A percentile compares a stretch with the other conserved stretches of the same genome.
Conservation (phyloP, 2,329 filamentous ascomycete species). For the Aspergillus viridinutans region DNA sequence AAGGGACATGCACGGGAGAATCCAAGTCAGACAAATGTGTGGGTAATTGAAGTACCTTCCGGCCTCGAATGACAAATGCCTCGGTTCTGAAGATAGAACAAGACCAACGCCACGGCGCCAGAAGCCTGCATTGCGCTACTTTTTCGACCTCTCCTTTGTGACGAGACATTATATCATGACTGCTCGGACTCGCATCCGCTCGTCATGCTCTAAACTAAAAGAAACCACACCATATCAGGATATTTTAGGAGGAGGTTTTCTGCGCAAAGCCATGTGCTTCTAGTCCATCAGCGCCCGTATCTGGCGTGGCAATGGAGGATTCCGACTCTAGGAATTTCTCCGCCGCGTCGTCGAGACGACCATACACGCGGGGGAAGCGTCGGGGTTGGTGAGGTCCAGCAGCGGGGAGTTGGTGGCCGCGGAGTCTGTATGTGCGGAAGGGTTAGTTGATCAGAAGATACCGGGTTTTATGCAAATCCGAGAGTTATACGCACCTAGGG, state of each 20-base stretch:
- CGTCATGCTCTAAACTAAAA: not conserved
- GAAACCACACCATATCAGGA: not conserved
- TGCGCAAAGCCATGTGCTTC: constrained; percentile 56
- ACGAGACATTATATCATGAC: not conserved
- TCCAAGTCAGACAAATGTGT: not conserved
- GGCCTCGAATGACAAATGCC: not conserved
- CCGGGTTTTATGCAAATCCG: not conserved
- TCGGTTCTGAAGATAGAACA: not conserved
- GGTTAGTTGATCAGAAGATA: not conserved
- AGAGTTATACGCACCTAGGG: constrained; percentile 54
- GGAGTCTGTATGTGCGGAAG: constrained; percentile 43
- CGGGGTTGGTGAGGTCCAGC: constrained; percentile 58
- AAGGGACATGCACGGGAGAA: not conserved
- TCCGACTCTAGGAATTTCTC: constrained; percentile 47
- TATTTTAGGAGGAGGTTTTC: constrained; percentile 21
- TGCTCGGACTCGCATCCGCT: too few relatives aligned
- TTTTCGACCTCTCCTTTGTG: not conserved
- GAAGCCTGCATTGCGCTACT: not conserved
- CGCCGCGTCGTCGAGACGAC: constrained; percentile 50
- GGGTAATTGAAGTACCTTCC: not conserved
- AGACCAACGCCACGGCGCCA: not conserved
- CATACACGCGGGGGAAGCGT: constrained; percentile 66
- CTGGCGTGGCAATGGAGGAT: constrained; percentile 49
- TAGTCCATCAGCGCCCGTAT: constrained; percentile 50
- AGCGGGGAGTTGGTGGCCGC: constrained; percentile 78